phyloP scores from a whole-genome alignment of 352 stramenopile species.

The Pythium monospermum region DNA sequence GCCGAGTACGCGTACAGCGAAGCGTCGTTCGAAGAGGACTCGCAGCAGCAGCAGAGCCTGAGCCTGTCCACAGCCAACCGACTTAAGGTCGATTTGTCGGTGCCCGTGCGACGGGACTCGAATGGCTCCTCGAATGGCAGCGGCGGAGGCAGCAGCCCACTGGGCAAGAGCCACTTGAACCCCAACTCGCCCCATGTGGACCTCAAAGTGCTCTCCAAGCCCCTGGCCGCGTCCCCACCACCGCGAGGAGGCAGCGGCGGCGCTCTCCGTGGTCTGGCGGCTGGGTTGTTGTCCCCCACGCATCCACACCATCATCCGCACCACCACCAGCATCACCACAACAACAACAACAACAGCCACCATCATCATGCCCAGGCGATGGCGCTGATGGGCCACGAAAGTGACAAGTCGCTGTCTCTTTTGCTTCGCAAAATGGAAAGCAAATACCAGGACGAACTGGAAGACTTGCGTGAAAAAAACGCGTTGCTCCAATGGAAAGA shows the following conservation, averaged over 20 bases:
- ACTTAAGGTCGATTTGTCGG: slow-evolving; percentile 61
- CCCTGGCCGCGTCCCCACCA: slow-evolving; percentile 2
- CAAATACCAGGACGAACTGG: slow-evolving; percentile 76
- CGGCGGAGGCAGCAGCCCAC: slow-evolving; percentile 8
- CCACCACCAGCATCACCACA: background rate
- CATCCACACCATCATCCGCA: too few species aligned
- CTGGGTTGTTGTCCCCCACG: slow-evolving; percentile 1
- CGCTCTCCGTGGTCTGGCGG: too few species aligned
- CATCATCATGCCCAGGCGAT: background rate
- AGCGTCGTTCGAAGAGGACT: slow-evolving; percentile 74
- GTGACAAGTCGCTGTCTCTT: slow-evolving; percentile 53
- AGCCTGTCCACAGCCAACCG: slow-evolving; percentile 29
- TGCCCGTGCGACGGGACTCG: slow-evolving; percentile 37
- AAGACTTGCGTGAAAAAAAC: slow-evolving; percentile 65
- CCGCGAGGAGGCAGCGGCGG: slow-evolving; percentile 1
- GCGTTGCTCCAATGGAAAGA: slow-evolving; percentile 62
- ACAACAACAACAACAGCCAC: too few species aligned
- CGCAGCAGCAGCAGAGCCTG: slow-evolving; percentile 32
- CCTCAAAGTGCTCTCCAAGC: slow-evolving; percentile 42
- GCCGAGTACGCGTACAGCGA: slow-evolving; percentile 46
- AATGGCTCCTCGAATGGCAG: slow-evolving; percentile 21
- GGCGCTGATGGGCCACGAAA: slow-evolving; percentile 14
- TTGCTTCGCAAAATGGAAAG: slow-evolving; percentile 72
- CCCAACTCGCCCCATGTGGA: slow-evolving; percentile 38
- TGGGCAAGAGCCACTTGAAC: slow-evolving; percentile 11